A percentile compares a stretch with the other conserved stretches of the same genome.
Conservation (phyloP, 1,284 basidiomycete species). For the Puccinia polysora region DNA sequence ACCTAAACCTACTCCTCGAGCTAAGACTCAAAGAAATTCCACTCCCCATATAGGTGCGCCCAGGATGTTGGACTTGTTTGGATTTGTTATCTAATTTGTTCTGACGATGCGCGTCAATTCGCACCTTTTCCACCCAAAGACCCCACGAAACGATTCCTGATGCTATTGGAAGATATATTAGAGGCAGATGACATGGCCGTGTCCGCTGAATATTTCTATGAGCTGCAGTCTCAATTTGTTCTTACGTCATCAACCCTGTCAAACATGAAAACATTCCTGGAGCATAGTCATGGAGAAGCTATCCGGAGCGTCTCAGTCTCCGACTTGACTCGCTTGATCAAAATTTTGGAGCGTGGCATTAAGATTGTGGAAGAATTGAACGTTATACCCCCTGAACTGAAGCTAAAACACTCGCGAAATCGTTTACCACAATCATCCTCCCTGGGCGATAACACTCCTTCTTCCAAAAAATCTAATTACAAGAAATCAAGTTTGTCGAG, state of each 20-base stretch:
- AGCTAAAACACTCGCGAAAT: background rate
- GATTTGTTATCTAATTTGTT: background rate
- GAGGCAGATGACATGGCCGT: constrained; percentile 42
- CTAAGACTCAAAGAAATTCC: background rate
- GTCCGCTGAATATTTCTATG: constrained; percentile 13
- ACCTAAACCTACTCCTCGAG: background rate
- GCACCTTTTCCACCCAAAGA: too few species aligned
- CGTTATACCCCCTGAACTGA: constrained; percentile 30
- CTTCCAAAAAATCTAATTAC: constrained; percentile 8
- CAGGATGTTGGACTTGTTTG: background rate
- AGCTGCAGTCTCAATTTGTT: constrained; percentile 14
- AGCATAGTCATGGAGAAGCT: constrained; percentile 20
- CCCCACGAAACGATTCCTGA: constrained; percentile 11
- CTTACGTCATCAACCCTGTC: constrained; percentile 11
- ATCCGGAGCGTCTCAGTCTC: constrained; percentile 2
- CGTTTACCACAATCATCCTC: background rate
- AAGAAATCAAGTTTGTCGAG: constrained; percentile 4
- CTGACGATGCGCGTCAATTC: background rate
- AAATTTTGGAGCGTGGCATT: constrained; percentile 34
- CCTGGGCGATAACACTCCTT: background rate
- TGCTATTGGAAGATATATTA: constrained; percentile 32
- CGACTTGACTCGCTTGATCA: constrained; percentile 35
- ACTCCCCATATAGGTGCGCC: constrained; percentile 10
- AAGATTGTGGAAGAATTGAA: constrained; percentile 32
- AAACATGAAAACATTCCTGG: constrained; percentile 24